Base-by-base conservation (phyloP, 345 rosid species). In the Aquilaria yunnanensis region DNA sequence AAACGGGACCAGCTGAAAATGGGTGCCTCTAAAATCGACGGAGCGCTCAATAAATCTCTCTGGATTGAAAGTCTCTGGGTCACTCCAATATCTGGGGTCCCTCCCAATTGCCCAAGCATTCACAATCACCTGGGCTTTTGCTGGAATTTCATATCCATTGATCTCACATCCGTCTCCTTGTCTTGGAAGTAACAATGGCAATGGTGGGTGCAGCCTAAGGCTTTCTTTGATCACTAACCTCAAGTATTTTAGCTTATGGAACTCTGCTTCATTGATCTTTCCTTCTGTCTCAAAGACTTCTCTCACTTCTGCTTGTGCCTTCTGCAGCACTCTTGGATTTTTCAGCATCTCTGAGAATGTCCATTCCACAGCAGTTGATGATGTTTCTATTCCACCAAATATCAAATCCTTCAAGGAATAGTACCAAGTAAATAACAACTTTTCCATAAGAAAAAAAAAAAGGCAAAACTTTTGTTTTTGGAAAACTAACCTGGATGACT, bases 121-220 rank as follows among this genome's bases (percentile, higher is more conserved):
- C 1, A 73, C 67, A 33, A 73, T 14, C 0, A 69, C 49, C 57
- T 41, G 65, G 0, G 61, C 29, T 14, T 62, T 62, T 1, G 14
- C 51, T 1, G 70, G 67, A 1, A 74, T 66, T 0, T 34, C 43
- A 12, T 65, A 65, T 3, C 74, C 77, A 14, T 51, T 14, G 9
- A 74, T 57, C 49, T 65, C 53, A 56, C 54, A 29, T 1, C 8
- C 10, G 68, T 74, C 79, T 37, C 7, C 43, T 37, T 37, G 7
- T 53, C 79, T 60, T 59, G 77, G 78, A n/a, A 69, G 52, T 54
- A 74, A 41, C 16, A 72, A 23, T 16, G 77, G 74, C 52, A 6
- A 32, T 53, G 72, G 56, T 12, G 75, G 75, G 9, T 74, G 75
- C 31, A 70, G 43, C 46, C 81, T 67, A 6, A 70, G 46, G n/a